phyloP scores from a whole-genome alignment of 2,329 filamentous ascomycete genomes.

The Fusarium sp. region DNA sequence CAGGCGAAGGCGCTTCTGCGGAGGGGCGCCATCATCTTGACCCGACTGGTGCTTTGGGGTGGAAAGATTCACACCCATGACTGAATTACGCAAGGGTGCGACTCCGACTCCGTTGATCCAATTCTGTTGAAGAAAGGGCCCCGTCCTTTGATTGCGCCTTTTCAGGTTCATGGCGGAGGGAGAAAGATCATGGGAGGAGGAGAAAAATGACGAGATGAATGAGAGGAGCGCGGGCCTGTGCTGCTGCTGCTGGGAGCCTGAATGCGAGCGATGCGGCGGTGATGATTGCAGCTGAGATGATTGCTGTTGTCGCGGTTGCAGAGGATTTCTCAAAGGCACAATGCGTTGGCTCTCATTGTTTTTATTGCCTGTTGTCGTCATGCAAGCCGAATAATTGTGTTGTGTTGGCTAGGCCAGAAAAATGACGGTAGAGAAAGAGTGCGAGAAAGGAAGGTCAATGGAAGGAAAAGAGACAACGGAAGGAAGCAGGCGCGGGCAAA shows the following conservation, averaged over 20 bases:
- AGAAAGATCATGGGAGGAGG: conserved; percentile 47
- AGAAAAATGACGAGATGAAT: conserved; percentile 19
- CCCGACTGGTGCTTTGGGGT: conserved; percentile 45
- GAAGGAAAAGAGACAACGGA: conserved; percentile 18
- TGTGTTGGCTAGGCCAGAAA: conserved; percentile 19
- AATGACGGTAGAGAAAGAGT: conserved; percentile 19
- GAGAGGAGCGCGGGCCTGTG: conserved; percentile 19
- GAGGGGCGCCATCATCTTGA: conserved; percentile 51
- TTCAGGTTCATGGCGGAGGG: conserved; percentile 58
- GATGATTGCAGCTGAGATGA: conserved; percentile 4
- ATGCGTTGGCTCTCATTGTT: conserved; percentile 37
- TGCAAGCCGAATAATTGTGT: conserved; percentile 19
- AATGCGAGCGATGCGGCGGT: conserved; percentile 6
- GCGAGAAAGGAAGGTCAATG: conserved; percentile 18
- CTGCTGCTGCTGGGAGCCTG: background rate
- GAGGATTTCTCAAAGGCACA: conserved; percentile 36
- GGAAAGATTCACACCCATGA: conserved; percentile 51
- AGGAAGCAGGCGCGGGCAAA: conserved; percentile 24
- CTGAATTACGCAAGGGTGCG: conserved; percentile 52
- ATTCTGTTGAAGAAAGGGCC: conserved; percentile 64
- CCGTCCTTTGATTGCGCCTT: conserved; percentile 56
- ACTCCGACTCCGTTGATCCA: conserved; percentile 59
- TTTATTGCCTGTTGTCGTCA: conserved; percentile 28
- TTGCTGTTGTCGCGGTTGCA: conserved; percentile 17
- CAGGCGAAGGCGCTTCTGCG: conserved; percentile 61